Evolutionary conservation across 2,329 filamentous ascomycete species (phyloP), one percentile per base, ranked within the genome.

Genomic region (Zasmidium angulare): DNA sequence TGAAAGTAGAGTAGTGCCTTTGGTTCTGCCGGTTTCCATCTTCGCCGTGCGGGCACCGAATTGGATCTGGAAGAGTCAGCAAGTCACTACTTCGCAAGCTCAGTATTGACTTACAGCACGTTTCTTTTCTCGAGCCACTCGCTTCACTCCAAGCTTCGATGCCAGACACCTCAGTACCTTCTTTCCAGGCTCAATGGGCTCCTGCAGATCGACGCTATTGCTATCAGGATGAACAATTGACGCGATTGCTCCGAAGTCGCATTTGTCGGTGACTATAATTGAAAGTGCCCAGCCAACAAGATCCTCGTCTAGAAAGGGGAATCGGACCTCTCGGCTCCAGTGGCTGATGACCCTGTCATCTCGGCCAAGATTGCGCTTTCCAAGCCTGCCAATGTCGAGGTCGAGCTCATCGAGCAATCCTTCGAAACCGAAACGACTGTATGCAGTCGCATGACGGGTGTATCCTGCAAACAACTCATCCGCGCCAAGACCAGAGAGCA

Each of bases 391-490:
- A 40, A 98, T 88, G 62, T 99, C 95, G 2, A 98, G 81, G 60
- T 89, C 85, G 3, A 99, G 83, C 75, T 99, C 93, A 1, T 90
- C 84, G 3, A 93, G 77, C 1, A 99, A 82, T 0, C 88, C 90
- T 0, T 76, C 61, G 66, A 91, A 91, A 0, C 91, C 89, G 19
- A 78, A 77, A 7, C 88, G 84, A 6, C 81, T 78, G 71, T 89
- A 97, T 0, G 93, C 91, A 2, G 86, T 85, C 1, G 86, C 84
- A 69, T 99, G 95, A 7, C 96, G 86, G 10, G 86, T 87, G 72
- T 99, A 99, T 7, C 95, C 95, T 17, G 90, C 95, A 72, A 99
- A 98, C 1, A 99, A 84, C 76, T 99, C 95, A 71, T 99, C 95
- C 1, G 96, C 96, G 1, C 96, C 95, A 1, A 99, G 84, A 0